Base-by-base conservation (phyloP, 2,329 filamentous ascomycete species). In the Lasiodiplodia hormozganensis region DNA sequence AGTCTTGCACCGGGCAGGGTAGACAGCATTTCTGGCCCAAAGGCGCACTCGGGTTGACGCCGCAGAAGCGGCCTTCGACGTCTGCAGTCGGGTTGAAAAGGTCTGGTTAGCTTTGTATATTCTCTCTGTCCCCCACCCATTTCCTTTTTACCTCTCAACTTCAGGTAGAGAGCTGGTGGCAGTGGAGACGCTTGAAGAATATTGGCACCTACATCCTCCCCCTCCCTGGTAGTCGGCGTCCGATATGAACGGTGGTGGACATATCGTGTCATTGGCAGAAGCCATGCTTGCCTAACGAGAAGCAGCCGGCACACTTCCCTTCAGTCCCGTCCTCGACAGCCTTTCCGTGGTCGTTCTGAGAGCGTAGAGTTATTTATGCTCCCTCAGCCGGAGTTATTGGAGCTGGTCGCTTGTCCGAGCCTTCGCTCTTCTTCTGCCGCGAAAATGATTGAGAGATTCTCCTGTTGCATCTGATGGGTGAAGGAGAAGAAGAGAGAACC, bases 1-100 rank as follows among this genome's bases (percentile, higher is more conserved):
- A 97, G 70, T 93, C 87, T 25, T 90, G 89, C 75, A 92, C 85
- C 14, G 94, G 94, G 78, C 94, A 97, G 69, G 94, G 94, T 64
- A 97, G 81, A 77, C 94, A 97, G 78, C 94, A 97, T 54, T 82
- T 84, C 18, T 87, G 71, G 56, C 83, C 83, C 21, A 81, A n/a
- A 10, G 43, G 77, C 12, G 82, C 75, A 40, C 85, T 71, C 1
- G 80, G 69, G 23, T 83, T 70, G 0, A 75, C 67, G 49, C 84
- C 80, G 77, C 84, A 90, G 73, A 87, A 84, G 70, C 89, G 84
- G 68, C 84, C 84, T 18, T 74, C 69, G 56, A 82, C 72, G 73
- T 83, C 84, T 86, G 25, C 1, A 16, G 11, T 25, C 7, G 54
- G 31, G 31, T 43, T 34, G 57, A 51, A 25, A 21, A 23, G 21